Conservation (phyloP, 495 filamentous ascomycete genomes). For the Penicillium nucicola region DNA sequence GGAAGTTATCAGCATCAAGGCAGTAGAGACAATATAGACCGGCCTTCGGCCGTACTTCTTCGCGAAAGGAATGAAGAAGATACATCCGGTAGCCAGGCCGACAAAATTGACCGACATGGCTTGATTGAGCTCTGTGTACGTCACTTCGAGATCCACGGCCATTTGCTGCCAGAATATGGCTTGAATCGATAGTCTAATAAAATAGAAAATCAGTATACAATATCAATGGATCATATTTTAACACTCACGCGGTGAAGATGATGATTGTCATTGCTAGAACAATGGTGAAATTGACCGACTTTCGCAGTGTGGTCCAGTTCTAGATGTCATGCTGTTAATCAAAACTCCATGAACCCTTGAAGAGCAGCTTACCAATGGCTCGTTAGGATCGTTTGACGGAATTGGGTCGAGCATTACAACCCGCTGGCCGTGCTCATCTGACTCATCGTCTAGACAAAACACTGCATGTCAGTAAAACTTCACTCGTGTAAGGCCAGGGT, state of each 20-base stretch:
- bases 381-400: slow-evolving; percentile 32
- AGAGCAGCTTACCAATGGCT: slow-evolving; percentile 24
- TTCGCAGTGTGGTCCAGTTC: slow-evolving; percentile 35
- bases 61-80: slow-evolving; percentile 32
- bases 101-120: slow-evolving; percentile 33
- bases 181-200: slow-evolving; percentile 29
- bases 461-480: too few relatives aligned
- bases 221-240: not conserved
- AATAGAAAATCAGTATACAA: not conserved
- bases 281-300: slow-evolving; percentile 30
- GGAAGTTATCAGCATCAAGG: slow-evolving; percentile 27
- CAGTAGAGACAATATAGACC: slow-evolving; percentile 30
- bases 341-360: not conserved
- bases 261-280: slow-evolving; percentile 28
- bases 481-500: too few relatives aligned
- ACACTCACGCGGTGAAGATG: slow-evolving; percentile 32
- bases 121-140: slow-evolving; percentile 25
- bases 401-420: slow-evolving; percentile 27
- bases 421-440: slow-evolving; percentile 12
- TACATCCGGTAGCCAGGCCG: slow-evolving; percentile 28
- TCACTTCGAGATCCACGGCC: slow-evolving; percentile 26
- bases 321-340: slow-evolving; percentile 1
- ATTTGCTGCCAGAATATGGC: slow-evolving; percentile 37
- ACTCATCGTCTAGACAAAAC: slow-evolving; percentile 13
- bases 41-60: slow-evolving; percentile 34